Conservation (phyloP, 164 flowering plant species). For the Stephania japonica region DNA sequence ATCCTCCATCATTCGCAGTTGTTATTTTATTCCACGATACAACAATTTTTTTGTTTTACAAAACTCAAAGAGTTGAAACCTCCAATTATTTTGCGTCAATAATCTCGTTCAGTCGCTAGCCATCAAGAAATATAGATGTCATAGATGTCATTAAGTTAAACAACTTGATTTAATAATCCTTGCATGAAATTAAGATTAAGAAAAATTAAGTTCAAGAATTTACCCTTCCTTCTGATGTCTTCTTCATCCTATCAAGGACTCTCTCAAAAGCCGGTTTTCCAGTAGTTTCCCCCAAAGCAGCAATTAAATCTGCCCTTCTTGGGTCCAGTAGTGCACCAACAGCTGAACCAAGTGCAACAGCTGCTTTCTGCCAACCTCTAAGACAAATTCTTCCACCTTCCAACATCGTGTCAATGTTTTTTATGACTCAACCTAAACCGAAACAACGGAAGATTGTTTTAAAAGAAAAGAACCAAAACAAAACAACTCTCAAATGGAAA, state of each 20-base stretch:
- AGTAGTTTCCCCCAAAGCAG: slow-evolving; percentile 95
- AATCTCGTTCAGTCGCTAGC: neutral
- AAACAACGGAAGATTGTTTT: neutral
- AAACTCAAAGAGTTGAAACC: neutral
- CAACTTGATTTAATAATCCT: neutral
- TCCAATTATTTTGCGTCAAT: neutral
- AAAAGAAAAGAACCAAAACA: neutral
- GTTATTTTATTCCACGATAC: neutral
- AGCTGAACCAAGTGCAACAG: slow-evolving; percentile 85
- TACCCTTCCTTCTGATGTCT: slow-evolving; percentile 76
- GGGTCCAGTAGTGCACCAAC: slow-evolving; percentile 84
- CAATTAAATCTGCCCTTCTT: slow-evolving; percentile 83
- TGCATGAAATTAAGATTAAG: neutral
- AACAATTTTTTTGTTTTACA: neutral
- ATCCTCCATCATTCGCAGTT: neutral
- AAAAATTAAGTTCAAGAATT: slow-evolving; percentile 6
- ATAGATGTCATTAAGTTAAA: neutral
- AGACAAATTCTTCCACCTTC: slow-evolving; percentile 49
- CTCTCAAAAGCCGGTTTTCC: slow-evolving; percentile 88
- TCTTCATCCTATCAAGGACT: slow-evolving; percentile 80
- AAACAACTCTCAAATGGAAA: neutral
- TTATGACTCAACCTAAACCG: neutral
- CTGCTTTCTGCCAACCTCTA: slow-evolving; percentile 84
- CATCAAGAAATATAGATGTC: neutral
- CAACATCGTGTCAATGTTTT: slow-evolving; percentile 26